phyloP scores from a whole-genome alignment of 257 asterid species.

The Plantago ovata region DNA sequence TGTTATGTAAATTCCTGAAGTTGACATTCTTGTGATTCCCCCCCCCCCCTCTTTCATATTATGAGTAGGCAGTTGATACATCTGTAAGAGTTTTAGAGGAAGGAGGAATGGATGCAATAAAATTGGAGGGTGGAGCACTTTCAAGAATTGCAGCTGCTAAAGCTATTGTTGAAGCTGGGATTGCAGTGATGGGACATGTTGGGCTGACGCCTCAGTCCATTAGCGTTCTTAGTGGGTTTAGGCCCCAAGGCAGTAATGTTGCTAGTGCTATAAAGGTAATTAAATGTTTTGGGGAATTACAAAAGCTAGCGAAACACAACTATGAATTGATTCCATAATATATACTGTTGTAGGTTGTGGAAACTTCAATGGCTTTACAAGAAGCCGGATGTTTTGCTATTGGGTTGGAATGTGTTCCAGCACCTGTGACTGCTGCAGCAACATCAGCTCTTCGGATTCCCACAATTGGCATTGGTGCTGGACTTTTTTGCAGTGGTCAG shows the following conservation, averaged over 20 bases:
- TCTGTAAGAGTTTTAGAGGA: conserved; percentile 79
- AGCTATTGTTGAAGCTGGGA: conserved; percentile 94
- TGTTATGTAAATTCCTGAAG: conserved; percentile 15
- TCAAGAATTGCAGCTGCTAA: conserved; percentile 94
- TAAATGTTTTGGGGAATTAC: background rate
- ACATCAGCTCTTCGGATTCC: conserved; percentile 86
- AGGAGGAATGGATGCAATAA: conserved; percentile 96
- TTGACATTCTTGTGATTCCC: conserved; percentile 22
- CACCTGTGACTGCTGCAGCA: conserved; percentile 92
- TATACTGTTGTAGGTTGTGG: conserved; percentile 67
- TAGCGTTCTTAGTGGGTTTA: conserved; percentile 94
- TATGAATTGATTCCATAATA: background rate
- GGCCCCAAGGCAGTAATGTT: conserved; percentile 85
- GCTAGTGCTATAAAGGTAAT: conserved; percentile 79
- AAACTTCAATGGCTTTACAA: conserved; percentile 82
- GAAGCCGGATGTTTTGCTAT: conserved; percentile 89
- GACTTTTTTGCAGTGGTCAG: conserved; percentile 91
- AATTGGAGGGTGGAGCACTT: conserved; percentile 93
- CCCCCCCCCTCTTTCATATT: conserved; percentile 32
- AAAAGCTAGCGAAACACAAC: background rate
- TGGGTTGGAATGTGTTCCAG: conserved; percentile 85
- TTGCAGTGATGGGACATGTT: conserved; percentile 94
- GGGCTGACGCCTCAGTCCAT: conserved; percentile 98
- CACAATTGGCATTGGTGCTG: conserved; percentile 94
- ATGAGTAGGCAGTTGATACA: conserved; percentile 79